phyloP scores from a whole-genome alignment of 2,329 filamentous ascomycete genomes.

The Alternaria ventricosa region DNA sequence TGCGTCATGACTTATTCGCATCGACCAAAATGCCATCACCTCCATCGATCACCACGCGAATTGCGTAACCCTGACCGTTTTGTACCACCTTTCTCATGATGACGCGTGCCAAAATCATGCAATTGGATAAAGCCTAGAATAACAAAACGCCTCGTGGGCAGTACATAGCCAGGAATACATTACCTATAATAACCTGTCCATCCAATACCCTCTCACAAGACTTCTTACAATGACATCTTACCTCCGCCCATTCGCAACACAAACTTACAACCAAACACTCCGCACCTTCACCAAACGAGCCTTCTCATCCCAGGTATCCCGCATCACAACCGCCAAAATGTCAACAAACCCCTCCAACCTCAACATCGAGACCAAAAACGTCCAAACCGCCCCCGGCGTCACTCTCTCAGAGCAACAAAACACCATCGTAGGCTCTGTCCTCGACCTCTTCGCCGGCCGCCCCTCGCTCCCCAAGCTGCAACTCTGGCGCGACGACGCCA shows the following conservation, averaged over 20 bases:
- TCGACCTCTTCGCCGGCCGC: slow-evolving; percentile 68
- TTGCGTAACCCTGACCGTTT: not conserved
- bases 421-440: slow-evolving; percentile 63
- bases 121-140: slow-evolving; percentile 11
- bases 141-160: not conserved
- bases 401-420: slow-evolving; percentile 59
- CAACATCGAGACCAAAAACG: slow-evolving; percentile 62
- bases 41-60: slow-evolving; percentile 3
- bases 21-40: slow-evolving; percentile 12
- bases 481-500: slow-evolving; percentile 65
- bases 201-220: not conserved
- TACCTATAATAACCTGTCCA: slow-evolving; percentile 7
- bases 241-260: slow-evolving; percentile 23
- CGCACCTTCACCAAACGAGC: slow-evolving; percentile 25
- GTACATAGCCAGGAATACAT: not conserved
- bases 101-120: slow-evolving; percentile 13
- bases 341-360: slow-evolving; percentile 36
- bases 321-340: slow-evolving; percentile 36
- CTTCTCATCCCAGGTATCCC: slow-evolving; percentile 15
- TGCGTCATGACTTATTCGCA: slow-evolving; percentile 36
- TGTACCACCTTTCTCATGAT: slow-evolving; percentile 6
- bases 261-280: slow-evolving; percentile 21
- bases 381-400: slow-evolving; percentile 61
- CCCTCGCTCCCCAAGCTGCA: slow-evolving; percentile 65
- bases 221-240: slow-evolving; percentile 17